These are phyloP conservation scores for Phylloporus rhodoxanthus DNA, from an alignment of 768 basidiomycete genomes.

Conservation along the genomic window DNA sequence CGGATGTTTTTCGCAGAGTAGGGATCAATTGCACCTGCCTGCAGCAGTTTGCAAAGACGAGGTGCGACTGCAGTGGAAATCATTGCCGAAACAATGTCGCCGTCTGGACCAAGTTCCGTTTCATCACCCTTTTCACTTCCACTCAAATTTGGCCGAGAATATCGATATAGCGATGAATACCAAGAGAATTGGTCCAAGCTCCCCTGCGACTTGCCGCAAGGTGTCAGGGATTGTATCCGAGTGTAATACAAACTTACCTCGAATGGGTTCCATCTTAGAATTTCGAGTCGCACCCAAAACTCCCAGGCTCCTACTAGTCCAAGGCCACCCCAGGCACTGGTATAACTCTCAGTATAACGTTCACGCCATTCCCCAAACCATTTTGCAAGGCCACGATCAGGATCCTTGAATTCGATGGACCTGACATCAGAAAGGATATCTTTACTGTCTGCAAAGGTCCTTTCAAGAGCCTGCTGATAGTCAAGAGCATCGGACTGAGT, in stretches of 20 bases:
- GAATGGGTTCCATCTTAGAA: slow-evolving; percentile 83
- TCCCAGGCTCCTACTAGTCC: slow-evolving; percentile 89
- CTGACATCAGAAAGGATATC: slow-evolving; percentile 74
- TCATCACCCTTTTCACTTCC: slow-evolving; percentile 41
- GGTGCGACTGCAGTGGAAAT: slow-evolving; percentile 80
- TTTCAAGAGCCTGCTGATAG: slow-evolving; percentile 56
- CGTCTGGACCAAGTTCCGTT: slow-evolving; percentile 69
- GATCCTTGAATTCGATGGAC: slow-evolving; percentile 80
- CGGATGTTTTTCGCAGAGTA: slow-evolving; percentile 64
- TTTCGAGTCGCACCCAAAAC: slow-evolving; percentile 87
- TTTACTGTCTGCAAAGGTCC: slow-evolving; percentile 45
- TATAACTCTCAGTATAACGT: slow-evolving; percentile 74
- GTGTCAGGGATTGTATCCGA: slow-evolving; percentile 3
- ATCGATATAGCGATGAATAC: slow-evolving; percentile 74
- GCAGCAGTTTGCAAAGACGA: slow-evolving; percentile 63
- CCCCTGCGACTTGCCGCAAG: slow-evolving; percentile 37
- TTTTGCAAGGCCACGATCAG: slow-evolving; percentile 61
- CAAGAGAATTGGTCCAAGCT: slow-evolving; percentile 78
- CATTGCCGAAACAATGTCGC: slow-evolving; percentile 84
- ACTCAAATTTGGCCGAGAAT: slow-evolving; percentile 52
- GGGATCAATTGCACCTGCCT: slow-evolving; percentile 75
- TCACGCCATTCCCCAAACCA: slow-evolving; percentile 70
- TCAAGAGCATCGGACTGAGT: slow-evolving; percentile 61
- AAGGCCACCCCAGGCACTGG: slow-evolving; percentile 84
- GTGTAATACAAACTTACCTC: slow-evolving; percentile 43